Evolutionary conservation across 441 rosid genomes (phyloP), one percentile per base, ranked within the genome.

Genomic region (Gossypium gossypioides): DNA sequence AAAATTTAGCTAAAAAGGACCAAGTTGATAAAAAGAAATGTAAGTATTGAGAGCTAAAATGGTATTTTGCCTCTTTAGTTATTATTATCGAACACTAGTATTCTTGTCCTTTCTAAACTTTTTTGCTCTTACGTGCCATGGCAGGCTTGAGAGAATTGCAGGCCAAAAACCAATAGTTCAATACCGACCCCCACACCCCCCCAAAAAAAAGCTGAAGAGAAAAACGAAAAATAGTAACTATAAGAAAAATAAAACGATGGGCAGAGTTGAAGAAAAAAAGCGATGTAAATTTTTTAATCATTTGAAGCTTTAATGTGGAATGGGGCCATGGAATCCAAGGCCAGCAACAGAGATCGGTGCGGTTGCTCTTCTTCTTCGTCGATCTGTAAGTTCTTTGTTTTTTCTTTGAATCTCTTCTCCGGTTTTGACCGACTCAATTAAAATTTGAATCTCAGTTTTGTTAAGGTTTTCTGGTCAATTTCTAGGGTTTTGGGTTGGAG

Each of bases 261-360:
- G 10, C 42, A 5, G 58, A 27, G 27, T 3, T 5, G 5, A 37
- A 51, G 54, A 59, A 44, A 59, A 56, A 29, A n/a, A 34, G n/a
- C 69, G 3, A 13, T 54, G 13, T 40, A 6, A 10, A 10, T 58
- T 19, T 25, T 24, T 5, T 56, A 27, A 21, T 57, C 60, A 19
- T 68, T 58, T 52, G 34, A 40, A 22, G 55, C 67, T 44, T 25
- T 6, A 54, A 62, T 27, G 65, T 59, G 56, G 60, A 54, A 64
- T 54, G 52, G 37, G 74, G 75, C 73, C 29, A 71, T 81, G 82
- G 82, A 81, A 83, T 75, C 79, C 56, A 29, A 74, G 42, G 71
- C 44, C 63, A 48, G 8, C 29, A 55, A 32, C 59, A 56, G 56
- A 16, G 6, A 50, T 61, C 24, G 54, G 69, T 13, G n/a, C 34